Base-by-base conservation (phyloP, 306 rosid genomes). In the Acacia confusa region DNA sequence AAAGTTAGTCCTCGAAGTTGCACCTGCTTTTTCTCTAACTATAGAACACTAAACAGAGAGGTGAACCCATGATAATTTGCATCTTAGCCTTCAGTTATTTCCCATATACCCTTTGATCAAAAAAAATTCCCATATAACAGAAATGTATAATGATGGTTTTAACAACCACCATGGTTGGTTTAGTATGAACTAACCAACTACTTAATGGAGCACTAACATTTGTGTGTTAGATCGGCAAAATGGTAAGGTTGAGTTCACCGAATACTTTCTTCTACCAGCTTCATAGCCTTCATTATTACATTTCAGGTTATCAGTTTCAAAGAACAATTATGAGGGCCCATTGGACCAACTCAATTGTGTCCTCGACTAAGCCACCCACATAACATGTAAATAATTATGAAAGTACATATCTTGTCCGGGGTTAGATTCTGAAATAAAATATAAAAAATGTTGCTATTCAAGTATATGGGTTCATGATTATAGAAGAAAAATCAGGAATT, bases 151-250 rank as follows among this genome's bases (percentile, higher is more conserved):
- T 88, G 74, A 81, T 82, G 76, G 64, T 82, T 80, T 77, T 81
- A 44, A 45, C 87, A 88, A 34, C 88, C 91, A 22, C 80, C 40
- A 79, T 83, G 47, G 75, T 82, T 77, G 82, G 65, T 74, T 57
- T 53, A 72, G 47, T 43, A 52, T 55, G 50, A 81, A 66, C 45
- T 84, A 72, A 32, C 47, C 72, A 75, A 78, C 66, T 75, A 79
- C 84, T 76, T 76, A 68, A 50, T 67, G 32, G 58, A 78, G 77
- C 52, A 78, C 32, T 45, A 58, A 36, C 52, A 79, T 32, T 43
- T 64, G 78, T 79, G 79, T 77, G 78, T 77, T 24, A 70, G 84
- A 61, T 82, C 50, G 57, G 76, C 64, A 63, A 80, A 36, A 72
- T 84, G 84, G 66, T 77, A 68, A 58, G 72, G 43, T 53, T 65